Evolutionary conservation across 2,329 filamentous ascomycete genomes (phyloP).

Genomic region (Didymella pinodella): DNA sequence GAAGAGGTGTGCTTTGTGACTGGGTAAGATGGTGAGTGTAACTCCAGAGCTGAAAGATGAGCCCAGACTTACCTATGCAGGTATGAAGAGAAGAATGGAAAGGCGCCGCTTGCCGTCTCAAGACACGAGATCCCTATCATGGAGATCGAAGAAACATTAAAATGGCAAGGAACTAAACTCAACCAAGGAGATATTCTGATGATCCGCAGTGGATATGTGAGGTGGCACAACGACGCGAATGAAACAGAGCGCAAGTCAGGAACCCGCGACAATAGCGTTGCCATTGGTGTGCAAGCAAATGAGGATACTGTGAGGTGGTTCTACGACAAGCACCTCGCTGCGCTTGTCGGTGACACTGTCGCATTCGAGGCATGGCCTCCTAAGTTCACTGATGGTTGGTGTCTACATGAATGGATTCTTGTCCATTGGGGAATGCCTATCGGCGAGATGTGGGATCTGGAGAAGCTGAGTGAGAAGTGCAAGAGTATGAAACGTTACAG

Average conservation of each 20-base stretch:
- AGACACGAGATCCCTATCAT: constrained; percentile 43
- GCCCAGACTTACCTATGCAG: constrained; percentile 1
- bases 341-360: constrained; percentile 50
- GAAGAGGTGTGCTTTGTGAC: constrained; percentile 45
- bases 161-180: constrained; percentile 41
- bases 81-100: constrained; percentile 44
- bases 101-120: constrained; percentile 36
- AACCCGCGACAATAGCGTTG: constrained; percentile 44
- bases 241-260: constrained; percentile 39
- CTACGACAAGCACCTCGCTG: constrained; percentile 48
- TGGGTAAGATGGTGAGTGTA: constrained; percentile 33
- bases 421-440: constrained; percentile 42
- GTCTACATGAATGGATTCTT: constrained; percentile 46
- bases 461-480: constrained; percentile 61
- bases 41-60: not conserved
- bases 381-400: constrained; percentile 41
- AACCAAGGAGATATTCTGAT: constrained; percentile 48
- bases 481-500: constrained; percentile 62
- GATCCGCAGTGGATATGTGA: constrained; percentile 57
- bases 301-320: constrained; percentile 49
- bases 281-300: constrained; percentile 45
- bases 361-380: constrained; percentile 52
- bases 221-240: constrained; percentile 45
- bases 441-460: constrained; percentile 55
- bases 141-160: constrained; percentile 41